These are phyloP conservation scores for Skeletonema costatum DNA, from an alignment of 108 stramenopile species.

Conservation along the genomic window DNA sequence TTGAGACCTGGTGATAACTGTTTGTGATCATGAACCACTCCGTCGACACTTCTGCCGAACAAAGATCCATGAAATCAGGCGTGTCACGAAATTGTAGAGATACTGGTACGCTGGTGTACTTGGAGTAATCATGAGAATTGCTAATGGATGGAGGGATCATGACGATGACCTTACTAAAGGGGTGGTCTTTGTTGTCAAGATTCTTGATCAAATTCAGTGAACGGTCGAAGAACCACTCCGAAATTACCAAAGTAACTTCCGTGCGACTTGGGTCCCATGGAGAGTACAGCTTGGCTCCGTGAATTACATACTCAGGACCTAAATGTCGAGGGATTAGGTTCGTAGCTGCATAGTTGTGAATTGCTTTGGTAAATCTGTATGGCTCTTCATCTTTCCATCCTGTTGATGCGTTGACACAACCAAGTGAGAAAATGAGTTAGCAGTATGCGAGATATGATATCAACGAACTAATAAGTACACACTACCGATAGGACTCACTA, in stretches of 20 bases:
- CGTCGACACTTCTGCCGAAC: constrained; percentile 62
- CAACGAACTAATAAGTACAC: no score
- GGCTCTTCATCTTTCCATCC: constrained; percentile 48
- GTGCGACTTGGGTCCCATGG: constrained; percentile 64
- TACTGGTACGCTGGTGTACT: constrained; percentile 48
- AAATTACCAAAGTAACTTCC: constrained; percentile 58
- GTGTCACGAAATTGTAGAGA: constrained; percentile 49
- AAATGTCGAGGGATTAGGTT: constrained; percentile 69
- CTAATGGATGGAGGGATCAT: constrained; percentile 53
- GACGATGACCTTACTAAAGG: constrained; percentile 61
- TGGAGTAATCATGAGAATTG: constrained; percentile 50
- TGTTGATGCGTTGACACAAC: no score
- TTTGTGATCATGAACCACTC: constrained; percentile 79
- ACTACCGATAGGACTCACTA: neutral
- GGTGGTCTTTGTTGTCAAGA: constrained; percentile 68
- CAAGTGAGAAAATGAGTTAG: no score
- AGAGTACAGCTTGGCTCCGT: constrained; percentile 67
- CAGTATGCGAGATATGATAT: no score
- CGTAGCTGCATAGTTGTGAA: constrained; percentile 76
- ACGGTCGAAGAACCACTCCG: constrained; percentile 65
- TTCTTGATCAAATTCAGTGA: constrained; percentile 46
- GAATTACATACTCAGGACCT: constrained; percentile 67
- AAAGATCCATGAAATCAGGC: constrained; percentile 67
- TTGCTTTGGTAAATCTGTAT: constrained; percentile 58
- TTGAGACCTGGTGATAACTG: constrained; percentile 62